These are phyloP conservation scores for Cercospora berteroae DNA, from an alignment of 2,329 filamentous ascomycete species.

Conservation along the genomic window DNA sequence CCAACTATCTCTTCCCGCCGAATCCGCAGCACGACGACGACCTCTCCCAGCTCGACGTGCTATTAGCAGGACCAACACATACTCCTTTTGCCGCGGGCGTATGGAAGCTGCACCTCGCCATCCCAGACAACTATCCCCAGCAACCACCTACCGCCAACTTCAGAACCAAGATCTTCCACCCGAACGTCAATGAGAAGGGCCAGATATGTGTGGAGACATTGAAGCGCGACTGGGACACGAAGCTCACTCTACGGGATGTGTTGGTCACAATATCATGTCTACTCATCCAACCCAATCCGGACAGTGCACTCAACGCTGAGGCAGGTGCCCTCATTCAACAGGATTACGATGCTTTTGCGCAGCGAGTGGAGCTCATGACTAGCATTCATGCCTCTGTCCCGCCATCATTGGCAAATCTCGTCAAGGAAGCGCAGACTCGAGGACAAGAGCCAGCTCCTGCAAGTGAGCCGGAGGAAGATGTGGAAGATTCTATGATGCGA, in stretches of 20 bases:
- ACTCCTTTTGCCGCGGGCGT: conserved; percentile 60
- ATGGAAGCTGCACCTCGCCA: conserved; percentile 59
- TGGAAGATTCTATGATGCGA: conserved; percentile 18
- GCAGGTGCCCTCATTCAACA: conserved; percentile 60
- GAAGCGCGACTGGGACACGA: conserved; percentile 61
- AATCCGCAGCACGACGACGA: conserved; percentile 46
- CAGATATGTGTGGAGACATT: conserved; percentile 64
- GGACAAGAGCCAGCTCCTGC: conserved; percentile 36
- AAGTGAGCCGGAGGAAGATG: conserved; percentile 19
- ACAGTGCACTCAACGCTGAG: conserved; percentile 61
- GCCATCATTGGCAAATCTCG: conserved; percentile 43
- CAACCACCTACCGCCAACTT: conserved; percentile 58
- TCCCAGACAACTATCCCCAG: conserved; percentile 57
- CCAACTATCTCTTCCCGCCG: conserved; percentile 60
- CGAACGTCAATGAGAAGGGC: conserved; percentile 63
- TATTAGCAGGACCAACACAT: conserved; percentile 59
- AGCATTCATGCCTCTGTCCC: conserved; percentile 60
- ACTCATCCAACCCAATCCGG: conserved; percentile 63
- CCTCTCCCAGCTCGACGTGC: conserved; percentile 56
- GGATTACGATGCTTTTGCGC: conserved; percentile 57
- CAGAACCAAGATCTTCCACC: conserved; percentile 62
- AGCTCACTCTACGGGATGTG: conserved; percentile 59
- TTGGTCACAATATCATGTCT: conserved; percentile 61
- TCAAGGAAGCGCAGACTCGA: conserved; percentile 55
- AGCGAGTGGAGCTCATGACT: conserved; percentile 60